Evolutionary conservation across 371 early-diverging fungal species (phyloP), one percentile per base, ranked within the genome.

Genomic region (Mucor piriformis): DNA sequence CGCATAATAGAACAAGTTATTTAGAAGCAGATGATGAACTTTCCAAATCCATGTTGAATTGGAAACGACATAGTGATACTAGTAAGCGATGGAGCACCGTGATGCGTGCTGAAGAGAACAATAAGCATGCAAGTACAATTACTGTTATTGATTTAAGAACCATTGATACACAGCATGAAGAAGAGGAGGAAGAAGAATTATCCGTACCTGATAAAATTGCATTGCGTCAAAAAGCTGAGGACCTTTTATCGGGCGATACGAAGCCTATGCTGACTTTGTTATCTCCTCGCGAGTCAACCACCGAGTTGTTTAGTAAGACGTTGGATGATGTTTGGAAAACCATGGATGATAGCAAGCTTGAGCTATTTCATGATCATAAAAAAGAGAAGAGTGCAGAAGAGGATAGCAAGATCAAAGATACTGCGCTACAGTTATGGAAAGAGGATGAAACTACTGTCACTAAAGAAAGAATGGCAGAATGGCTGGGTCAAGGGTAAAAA

Each of bases 21-120:
- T 32, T 38, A 25, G 43, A 59, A 8, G 40, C 38, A 8, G 67
- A 67, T 21, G 67, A 67, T 18, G 67, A 54, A 15, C n/a, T 65
- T 0, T 70, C 71, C 0, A 53, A 73, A 23, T 67, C 72, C 3
- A 65, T 77, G 70, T 43, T 76, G 23, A 71, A 77, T 37, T 77
- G 77, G 77, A 77, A 77, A 57, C 50, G 74, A 20, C 71, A 73
- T 8, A 73, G 72, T 37, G 65, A 43, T 23, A 50, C n/a, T 13
- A 54, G 44, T 33, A 63, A 63, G 47, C 48, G 63, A 10, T 65
- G 60, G 61, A 63, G 63, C 13, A 7, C 43, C 0, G 15, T n/a
- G 2, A 3, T 49, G 6, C 46, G 47, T 2, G 6, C 32, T 3
- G 43, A 32, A 12, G 35, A 50, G 35, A 34, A 37, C 10, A 33